Evolutionary conservation across 306 rosid species (phyloP).

Genomic region (Benincasa hispida): DNA sequence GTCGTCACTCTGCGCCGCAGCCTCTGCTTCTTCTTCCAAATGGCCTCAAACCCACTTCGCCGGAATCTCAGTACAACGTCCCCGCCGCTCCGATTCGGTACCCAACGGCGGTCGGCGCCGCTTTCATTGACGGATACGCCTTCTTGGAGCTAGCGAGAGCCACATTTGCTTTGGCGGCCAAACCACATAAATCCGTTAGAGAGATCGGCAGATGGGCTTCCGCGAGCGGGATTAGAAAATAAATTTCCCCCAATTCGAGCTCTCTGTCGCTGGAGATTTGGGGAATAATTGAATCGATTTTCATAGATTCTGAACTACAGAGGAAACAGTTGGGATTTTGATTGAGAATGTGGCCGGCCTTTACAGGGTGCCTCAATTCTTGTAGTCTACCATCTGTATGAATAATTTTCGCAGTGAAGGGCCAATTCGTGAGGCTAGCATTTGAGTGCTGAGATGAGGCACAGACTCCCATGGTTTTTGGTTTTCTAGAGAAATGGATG

Average conservation of each 20-base stretch:
- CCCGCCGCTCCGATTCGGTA: background rate
- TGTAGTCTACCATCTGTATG: constrained; percentile 39
- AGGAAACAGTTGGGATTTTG: constrained; percentile 42
- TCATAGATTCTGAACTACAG: constrained; percentile 42
- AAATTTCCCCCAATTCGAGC: constrained; percentile 40
- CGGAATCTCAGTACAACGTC: background rate
- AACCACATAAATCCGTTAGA: constrained; percentile 33
- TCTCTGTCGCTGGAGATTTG: constrained; percentile 25
- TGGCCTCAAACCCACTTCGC: background rate
- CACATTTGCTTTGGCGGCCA: constrained; percentile 44
- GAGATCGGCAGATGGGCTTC: constrained; percentile 25
- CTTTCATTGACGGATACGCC: background rate
- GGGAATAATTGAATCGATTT: constrained; percentile 18
- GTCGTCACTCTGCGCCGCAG: background rate
- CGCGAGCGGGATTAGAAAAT: constrained; percentile 37
- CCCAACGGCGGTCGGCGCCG: background rate
- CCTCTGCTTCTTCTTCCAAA: background rate
- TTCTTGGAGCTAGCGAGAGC: constrained; percentile 23
- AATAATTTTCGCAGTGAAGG: constrained; percentile 26
- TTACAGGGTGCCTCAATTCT: constrained; percentile 28
- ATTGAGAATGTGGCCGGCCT: constrained; percentile 37
- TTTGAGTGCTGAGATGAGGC: constrained; percentile 26
- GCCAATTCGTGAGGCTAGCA: constrained; percentile 11
- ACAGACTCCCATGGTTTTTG: constrained; percentile 38
- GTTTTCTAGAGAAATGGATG: background rate